Conservation (phyloP, 208 protist species). For the Acanthamoeba triangularis region DNA sequence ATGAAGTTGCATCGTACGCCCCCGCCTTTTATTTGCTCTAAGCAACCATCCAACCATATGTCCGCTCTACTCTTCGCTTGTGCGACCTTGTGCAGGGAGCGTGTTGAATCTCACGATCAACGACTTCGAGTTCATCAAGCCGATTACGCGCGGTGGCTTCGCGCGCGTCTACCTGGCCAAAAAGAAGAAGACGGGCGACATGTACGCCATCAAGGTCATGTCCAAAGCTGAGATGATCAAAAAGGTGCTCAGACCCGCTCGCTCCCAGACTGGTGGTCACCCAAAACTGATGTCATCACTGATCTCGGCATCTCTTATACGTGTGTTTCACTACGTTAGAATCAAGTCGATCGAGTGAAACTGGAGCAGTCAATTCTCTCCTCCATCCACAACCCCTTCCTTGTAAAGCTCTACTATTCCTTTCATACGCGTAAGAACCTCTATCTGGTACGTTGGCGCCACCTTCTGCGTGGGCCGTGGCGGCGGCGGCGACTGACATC, state of each 20-base stretch:
- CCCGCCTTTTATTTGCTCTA: background rate
- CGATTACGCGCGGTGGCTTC: slow-evolving; percentile 89
- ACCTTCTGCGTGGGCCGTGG: background rate
- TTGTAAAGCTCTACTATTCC: slow-evolving; percentile 91
- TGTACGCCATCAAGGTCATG: slow-evolving; percentile 92
- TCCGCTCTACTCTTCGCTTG: background rate
- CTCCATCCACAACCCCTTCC: slow-evolving; percentile 86
- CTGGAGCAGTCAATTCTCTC: slow-evolving; percentile 89
- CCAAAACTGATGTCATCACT: background rate
- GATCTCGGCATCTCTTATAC: background rate
- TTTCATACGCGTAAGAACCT: slow-evolving; percentile 87
- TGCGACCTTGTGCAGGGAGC: background rate
- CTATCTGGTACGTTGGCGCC: slow-evolving; percentile 42
- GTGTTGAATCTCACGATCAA: slow-evolving; percentile 61
- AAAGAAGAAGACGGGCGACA: slow-evolving; percentile 89
- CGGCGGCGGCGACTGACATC: background rate
- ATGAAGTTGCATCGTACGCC: slow-evolving; percentile 46
- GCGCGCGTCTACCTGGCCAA: slow-evolving; percentile 86
- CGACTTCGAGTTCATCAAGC: slow-evolving; percentile 92
- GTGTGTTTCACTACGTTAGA: slow-evolving; percentile 81
- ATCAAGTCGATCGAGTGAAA: slow-evolving; percentile 90
- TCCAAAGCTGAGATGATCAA: slow-evolving; percentile 88
- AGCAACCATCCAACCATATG: background rate
- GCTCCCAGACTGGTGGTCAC: background rate
- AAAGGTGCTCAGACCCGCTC: slow-evolving; percentile 80